Evolutionary conservation across 2,329 filamentous ascomycete species (phyloP).

Genomic region (Thelonectria olida): DNA sequence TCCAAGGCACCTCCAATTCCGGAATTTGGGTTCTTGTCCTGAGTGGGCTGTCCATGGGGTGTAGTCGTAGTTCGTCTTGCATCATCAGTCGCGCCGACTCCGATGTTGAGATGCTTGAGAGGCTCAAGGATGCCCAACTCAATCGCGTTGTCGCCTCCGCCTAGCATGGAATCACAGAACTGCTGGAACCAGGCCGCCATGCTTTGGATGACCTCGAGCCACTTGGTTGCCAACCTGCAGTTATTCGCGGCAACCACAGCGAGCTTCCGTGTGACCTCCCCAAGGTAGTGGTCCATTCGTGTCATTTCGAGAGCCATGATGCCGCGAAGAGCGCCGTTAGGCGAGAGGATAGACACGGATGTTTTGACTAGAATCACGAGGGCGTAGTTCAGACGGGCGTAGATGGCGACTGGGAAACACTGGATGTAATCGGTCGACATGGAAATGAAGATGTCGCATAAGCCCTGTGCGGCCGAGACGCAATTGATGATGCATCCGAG

Average conservation of each 20-base stretch:
- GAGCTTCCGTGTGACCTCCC: neutral
- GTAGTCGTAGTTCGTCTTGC: neutral
- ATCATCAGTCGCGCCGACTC: neutral
- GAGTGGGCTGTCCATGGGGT: neutral
- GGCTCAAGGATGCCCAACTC: neutral
- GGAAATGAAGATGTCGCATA: neutral
- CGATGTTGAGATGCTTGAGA: neutral
- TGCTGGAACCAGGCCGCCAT: neutral
- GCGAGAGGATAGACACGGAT: neutral
- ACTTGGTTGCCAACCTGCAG: neutral
- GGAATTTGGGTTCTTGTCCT: too few species aligned
- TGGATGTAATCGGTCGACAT: neutral
- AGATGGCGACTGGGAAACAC: neutral
- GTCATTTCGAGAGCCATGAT: neutral
- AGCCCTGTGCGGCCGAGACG: neutral
- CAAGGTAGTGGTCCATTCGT: neutral
- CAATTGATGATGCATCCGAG: neutral
- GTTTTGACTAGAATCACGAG: neutral
- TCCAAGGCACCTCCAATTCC: neutral
- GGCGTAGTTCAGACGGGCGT: neutral
- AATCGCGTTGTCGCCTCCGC: neutral
- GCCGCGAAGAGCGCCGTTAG: neutral
- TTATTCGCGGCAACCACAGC: neutral
- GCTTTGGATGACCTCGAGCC: neutral
- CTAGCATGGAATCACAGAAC: neutral